A percentile compares a stretch with the other conserved stretches of the same genome.
These are phyloP conservation scores for Aspergillus nidulans DNA, from an alignment of 495 filamentous ascomycete species.

Conservation along the genomic window DNA sequence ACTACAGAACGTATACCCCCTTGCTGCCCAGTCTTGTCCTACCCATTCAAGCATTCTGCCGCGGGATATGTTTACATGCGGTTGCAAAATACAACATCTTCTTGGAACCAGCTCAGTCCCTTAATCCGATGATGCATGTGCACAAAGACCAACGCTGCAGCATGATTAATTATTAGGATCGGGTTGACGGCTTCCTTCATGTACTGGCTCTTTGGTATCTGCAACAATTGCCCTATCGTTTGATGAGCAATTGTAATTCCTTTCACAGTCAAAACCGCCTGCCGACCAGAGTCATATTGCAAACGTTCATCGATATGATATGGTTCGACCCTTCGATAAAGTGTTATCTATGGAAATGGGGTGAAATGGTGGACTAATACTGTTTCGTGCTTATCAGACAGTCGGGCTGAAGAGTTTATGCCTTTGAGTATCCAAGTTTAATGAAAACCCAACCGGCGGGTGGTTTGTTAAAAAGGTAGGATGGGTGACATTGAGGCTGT, in stretches of 20 bases:
- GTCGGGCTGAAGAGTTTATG: no score
- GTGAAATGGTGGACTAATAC: no score
- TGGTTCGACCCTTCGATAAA: no score
- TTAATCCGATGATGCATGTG: background rate
- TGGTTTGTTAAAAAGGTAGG: no score
- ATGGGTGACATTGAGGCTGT: no score
- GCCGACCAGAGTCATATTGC: no score
- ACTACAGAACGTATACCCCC: background rate
- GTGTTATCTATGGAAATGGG: no score
- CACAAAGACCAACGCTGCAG: background rate
- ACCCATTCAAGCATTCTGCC: background rate
- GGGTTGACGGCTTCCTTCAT: background rate
- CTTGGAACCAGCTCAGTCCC: background rate
- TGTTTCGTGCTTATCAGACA: no score
- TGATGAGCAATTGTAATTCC: background rate
- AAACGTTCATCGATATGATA: no score
- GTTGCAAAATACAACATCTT: background rate
- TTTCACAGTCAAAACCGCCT: no score
- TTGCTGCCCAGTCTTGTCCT: conserved; percentile 8
- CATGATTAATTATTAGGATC: background rate
- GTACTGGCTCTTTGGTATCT: background rate
- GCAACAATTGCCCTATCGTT: background rate
- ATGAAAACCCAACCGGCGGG: no score
- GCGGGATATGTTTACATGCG: background rate
- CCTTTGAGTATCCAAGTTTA: no score